These are phyloP conservation scores for Allomyces arbusculus DNA, from an alignment of 192 early-diverging fungal species.

Conservation along the genomic window DNA sequence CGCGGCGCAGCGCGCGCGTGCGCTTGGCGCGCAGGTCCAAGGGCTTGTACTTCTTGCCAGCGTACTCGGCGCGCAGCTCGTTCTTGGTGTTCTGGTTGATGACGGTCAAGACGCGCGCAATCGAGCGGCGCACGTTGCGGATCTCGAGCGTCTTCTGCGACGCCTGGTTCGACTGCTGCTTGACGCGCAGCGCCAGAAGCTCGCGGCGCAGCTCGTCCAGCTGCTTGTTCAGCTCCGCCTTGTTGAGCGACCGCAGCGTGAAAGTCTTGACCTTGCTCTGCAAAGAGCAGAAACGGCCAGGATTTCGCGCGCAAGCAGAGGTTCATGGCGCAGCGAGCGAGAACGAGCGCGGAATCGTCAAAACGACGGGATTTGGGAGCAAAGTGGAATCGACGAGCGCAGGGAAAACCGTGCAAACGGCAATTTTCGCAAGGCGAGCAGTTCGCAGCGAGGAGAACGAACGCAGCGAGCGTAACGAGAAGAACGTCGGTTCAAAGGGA, in stretches of 20 bases:
- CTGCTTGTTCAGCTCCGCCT: conserved; percentile 73
- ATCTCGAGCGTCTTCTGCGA: conserved; percentile 64
- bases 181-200: conserved; percentile 78
- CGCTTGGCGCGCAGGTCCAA: conserved; percentile 95
- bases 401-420: too few relatives aligned
- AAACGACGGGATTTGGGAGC: too few relatives aligned
- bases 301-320: too few relatives aligned
- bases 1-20: conserved; percentile 94
- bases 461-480: too few relatives aligned
- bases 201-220: conserved; percentile 90
- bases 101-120: conserved; percentile 88
- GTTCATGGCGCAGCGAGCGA: too few relatives aligned
- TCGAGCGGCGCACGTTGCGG: conserved; percentile 72
- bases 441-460: too few relatives aligned
- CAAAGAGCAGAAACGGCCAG: neutral
- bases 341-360: too few relatives aligned
- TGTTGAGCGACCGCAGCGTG: conserved; percentile 87
- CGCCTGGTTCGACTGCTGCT: conserved; percentile 69
- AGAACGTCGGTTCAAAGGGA: too few relatives aligned
- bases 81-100: conserved; percentile 83
- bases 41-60: conserved; percentile 85
- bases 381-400: too few relatives aligned
- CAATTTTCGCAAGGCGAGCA: too few relatives aligned
- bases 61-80: conserved; percentile 73
- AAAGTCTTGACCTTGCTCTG: conserved; percentile 76